These are phyloP conservation scores for Globisporangium iwayamae DNA, from an alignment of 352 stramenopile genomes.

Conservation along the genomic window DNA sequence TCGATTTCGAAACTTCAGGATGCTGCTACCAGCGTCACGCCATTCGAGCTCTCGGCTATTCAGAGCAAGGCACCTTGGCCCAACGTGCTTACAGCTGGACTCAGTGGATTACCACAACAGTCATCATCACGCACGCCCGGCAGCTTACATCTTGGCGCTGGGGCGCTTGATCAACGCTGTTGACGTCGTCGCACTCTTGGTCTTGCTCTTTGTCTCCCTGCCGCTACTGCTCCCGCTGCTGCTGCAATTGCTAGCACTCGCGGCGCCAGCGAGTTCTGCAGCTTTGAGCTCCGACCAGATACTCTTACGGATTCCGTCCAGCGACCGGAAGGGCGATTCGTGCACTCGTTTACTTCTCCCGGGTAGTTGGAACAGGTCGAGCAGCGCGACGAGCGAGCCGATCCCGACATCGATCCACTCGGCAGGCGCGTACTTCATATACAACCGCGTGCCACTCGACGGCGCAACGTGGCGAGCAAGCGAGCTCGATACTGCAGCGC, in stretches of 20 bases:
- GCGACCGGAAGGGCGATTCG: conserved; percentile 49
- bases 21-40: too few species aligned
- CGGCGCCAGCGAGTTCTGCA: neutral
- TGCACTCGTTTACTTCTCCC: conserved; percentile 21
- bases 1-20: too few species aligned
- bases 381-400: conserved; percentile 46
- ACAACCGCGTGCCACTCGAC: conserved; percentile 30
- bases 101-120: neutral
- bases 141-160: conserved; percentile 5
- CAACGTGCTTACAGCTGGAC: too few species aligned
- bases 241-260: conserved; percentile 9
- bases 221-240: conserved; percentile 13
- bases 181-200: neutral
- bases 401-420: conserved; percentile 72
- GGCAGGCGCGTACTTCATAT: conserved; percentile 61
- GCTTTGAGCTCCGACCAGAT: conserved; percentile 46
- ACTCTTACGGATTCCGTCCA: conserved; percentile 49
- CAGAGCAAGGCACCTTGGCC: too few species aligned
- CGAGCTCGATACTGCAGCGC: conserved; percentile 13
- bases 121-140: neutral
- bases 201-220: neutral
- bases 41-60: too few species aligned
- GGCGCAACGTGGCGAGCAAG: conserved; percentile 13
- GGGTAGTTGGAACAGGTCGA: conserved; percentile 61
- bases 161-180: neutral